phyloP scores from a whole-genome alignment of 2,329 filamentous ascomycete species.

The Penicillium corylophilum region DNA sequence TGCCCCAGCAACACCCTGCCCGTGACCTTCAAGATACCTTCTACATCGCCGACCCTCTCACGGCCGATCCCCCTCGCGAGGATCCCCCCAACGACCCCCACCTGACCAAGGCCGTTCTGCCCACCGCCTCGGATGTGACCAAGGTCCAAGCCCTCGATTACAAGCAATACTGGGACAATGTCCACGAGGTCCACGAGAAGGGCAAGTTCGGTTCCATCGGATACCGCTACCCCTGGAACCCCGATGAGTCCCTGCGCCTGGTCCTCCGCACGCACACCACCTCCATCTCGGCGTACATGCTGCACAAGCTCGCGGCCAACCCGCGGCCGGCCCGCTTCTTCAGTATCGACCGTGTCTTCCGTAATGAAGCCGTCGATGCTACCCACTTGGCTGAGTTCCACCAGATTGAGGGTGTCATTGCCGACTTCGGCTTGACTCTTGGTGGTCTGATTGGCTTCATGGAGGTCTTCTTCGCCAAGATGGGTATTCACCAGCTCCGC shows the following conservation, averaged over 20 bases:
- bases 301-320: slow-evolving; percentile 81
- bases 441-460: slow-evolving; percentile 94
- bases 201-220: slow-evolving; percentile 94
- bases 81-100: slow-evolving; percentile 50
- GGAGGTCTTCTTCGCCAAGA: slow-evolving; percentile 92
- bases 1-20: slow-evolving; percentile 95
- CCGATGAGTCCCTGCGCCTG: slow-evolving; percentile 79
- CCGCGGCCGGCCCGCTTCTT: slow-evolving; percentile 93
- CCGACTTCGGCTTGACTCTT: slow-evolving; percentile 88
- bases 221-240: slow-evolving; percentile 92
- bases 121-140: slow-evolving; percentile 49
- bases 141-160: slow-evolving; percentile 61
- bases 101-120: slow-evolving; percentile 39
- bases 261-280: slow-evolving; percentile 97
- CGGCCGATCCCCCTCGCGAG: slow-evolving; percentile 65
- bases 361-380: slow-evolving; percentile 94
- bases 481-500: slow-evolving; percentile 81
- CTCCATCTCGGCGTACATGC: slow-evolving; percentile 82
- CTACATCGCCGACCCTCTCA: slow-evolving; percentile 87
- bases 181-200: slow-evolving; percentile 80
- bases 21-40: slow-evolving; percentile 98
- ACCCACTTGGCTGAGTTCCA: slow-evolving; percentile 98
- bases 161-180: slow-evolving; percentile 82
- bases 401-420: slow-evolving; percentile 97
- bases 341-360: slow-evolving; percentile 97